Percentiles rank a stretch among this genome's conserved stretches.
Conservation (phyloP, 345 rosid genomes). For the Camelina laxa region DNA sequence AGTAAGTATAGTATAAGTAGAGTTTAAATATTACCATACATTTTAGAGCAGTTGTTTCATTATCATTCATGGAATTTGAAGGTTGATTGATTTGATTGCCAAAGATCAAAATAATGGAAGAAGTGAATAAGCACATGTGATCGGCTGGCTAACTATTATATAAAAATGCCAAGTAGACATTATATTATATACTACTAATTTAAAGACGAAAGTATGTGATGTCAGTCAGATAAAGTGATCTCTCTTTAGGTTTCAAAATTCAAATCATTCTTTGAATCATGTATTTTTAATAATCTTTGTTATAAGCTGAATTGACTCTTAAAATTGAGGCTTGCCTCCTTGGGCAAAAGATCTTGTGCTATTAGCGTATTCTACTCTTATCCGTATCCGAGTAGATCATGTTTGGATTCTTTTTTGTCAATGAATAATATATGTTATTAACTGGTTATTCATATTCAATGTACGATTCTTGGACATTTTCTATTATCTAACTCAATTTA, state of each 20-base stretch:
- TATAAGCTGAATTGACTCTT: not conserved
- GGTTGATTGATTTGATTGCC: slow-evolving; percentile 17
- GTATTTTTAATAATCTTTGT: not conserved
- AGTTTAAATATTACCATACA: not conserved
- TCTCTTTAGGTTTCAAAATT: slow-evolving; percentile 14
- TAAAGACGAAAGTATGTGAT: slow-evolving; percentile 21
- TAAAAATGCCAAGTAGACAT: slow-evolving; percentile 36
- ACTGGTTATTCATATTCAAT: not conserved
- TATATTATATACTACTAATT: not conserved
- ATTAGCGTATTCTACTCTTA: not conserved
- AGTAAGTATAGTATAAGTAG: not conserved
- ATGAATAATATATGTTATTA: not conserved
- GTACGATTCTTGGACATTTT: not conserved
- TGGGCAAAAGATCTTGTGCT: not conserved
- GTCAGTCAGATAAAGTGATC: slow-evolving; percentile 36
- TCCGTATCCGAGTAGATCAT: not conserved
- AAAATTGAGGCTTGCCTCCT: not conserved
- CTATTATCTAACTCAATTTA: not conserved
- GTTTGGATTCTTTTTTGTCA: not conserved
- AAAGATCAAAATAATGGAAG: slow-evolving; percentile 24
- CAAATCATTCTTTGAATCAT: slow-evolving; percentile 16
- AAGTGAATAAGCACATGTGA: slow-evolving; percentile 36
- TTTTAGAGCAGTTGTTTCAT: slow-evolving; percentile 12
- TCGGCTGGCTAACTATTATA: slow-evolving; percentile 21
- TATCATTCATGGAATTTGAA: not conserved